Percentiles rank a stretch among this genome's conserved stretches.
phyloP scores from a whole-genome alignment of 352 stramenopile genomes.

The Phytopythium helicoides region DNA sequence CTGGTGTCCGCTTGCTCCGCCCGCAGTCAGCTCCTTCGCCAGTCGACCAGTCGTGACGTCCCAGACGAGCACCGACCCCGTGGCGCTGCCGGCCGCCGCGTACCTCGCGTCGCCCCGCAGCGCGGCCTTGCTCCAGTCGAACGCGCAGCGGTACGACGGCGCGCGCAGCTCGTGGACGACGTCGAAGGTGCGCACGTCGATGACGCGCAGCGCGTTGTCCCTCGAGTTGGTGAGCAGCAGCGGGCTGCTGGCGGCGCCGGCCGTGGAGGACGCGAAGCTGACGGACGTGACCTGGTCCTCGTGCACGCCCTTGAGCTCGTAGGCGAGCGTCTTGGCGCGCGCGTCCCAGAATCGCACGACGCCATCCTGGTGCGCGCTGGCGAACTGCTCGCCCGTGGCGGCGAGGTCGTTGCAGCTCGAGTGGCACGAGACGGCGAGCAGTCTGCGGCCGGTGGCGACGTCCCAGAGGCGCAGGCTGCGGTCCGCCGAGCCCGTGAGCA shows the following conservation, averaged over 20 bases:
- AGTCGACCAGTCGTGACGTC: constrained; percentile 50
- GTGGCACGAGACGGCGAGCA: constrained; percentile 75
- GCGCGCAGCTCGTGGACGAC: constrained; percentile 43
- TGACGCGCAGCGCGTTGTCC: constrained; percentile 64
- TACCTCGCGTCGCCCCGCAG: constrained; percentile 69
- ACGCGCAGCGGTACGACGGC: constrained; percentile 61
- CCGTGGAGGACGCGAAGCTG: constrained; percentile 37
- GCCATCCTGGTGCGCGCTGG: constrained; percentile 77
- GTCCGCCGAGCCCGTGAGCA: constrained; percentile 78
- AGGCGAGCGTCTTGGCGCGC: constrained; percentile 45
- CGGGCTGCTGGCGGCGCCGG: constrained; percentile 12
- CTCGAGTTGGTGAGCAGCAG: constrained; percentile 74
- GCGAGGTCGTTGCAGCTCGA: constrained; percentile 84
- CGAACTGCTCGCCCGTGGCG: constrained; percentile 55
- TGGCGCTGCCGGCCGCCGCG: constrained; percentile 49
- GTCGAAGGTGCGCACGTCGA: constrained; percentile 67
- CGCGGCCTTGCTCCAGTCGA: constrained; percentile 79
- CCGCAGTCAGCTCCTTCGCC: constrained; percentile 48
- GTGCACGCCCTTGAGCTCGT: constrained; percentile 57
- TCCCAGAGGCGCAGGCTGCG: constrained; percentile 80
- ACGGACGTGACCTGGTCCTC: constrained; percentile 74
- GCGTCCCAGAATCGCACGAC: constrained; percentile 79
- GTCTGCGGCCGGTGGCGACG: constrained; percentile 49
- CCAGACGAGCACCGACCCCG: constrained; percentile 65
- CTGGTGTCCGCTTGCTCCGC: constrained; percentile 37